Evolutionary conservation across 768 basidiomycete species (phyloP).

Genomic region (Boletus bicolor): DNA sequence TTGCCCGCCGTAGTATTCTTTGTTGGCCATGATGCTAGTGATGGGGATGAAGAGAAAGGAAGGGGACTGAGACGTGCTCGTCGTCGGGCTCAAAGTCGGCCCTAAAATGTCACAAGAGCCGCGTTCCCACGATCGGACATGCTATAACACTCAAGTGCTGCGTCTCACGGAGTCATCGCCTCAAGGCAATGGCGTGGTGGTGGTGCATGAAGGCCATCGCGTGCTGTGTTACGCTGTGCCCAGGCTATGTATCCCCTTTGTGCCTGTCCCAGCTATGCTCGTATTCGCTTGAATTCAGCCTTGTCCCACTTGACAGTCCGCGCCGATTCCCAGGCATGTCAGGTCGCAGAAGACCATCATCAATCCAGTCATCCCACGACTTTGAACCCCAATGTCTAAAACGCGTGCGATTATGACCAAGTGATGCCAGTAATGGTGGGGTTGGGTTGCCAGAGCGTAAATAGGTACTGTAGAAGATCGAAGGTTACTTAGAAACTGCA

Average conservation of each 20-base stretch:
- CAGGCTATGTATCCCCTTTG: neutral
- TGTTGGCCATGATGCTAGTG: slow-evolving; percentile 55
- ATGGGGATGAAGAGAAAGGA: slow-evolving; percentile 16
- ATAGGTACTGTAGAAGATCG: slow-evolving; percentile 28
- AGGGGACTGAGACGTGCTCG: slow-evolving; percentile 9
- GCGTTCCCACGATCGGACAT: slow-evolving; percentile 21
- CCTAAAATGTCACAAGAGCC: slow-evolving; percentile 25
- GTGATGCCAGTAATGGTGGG: slow-evolving; percentile 10
- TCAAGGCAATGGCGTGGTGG: slow-evolving; percentile 19
- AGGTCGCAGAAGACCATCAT: neutral
- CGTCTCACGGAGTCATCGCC: slow-evolving; percentile 11
- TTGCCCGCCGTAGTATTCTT: slow-evolving; percentile 65
- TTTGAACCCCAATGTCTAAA: neutral
- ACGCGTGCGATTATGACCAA: slow-evolving; percentile 21
- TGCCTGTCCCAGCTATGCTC: neutral
- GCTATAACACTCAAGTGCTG: neutral
- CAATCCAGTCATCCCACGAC: slow-evolving; percentile 6
- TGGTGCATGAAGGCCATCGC: neutral
- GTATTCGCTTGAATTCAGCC: neutral
- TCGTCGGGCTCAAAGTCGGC: slow-evolving; percentile 8
- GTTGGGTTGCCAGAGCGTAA: slow-evolving; percentile 18
- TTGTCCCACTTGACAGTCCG: slow-evolving; percentile 2
- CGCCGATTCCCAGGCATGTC: slow-evolving; percentile 20
- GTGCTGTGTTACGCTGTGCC: slow-evolving; percentile 13
- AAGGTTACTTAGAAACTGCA: slow-evolving; percentile 20